phyloP scores from a whole-genome alignment of 2,329 filamentous ascomycete species.

The Parastagonospora avenae region DNA sequence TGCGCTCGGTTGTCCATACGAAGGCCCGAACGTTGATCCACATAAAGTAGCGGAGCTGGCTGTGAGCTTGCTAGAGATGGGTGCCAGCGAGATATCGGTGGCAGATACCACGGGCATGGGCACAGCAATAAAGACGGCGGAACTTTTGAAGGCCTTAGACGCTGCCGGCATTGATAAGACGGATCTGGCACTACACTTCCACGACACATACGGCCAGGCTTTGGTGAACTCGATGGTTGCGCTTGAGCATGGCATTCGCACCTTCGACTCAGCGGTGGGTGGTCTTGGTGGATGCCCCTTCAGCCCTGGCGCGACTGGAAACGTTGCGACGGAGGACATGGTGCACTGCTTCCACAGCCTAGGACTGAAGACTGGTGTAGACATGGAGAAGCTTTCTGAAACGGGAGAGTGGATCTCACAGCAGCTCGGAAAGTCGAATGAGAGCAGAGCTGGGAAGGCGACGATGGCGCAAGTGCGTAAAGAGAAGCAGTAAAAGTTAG shows the following conservation, averaged over 20 bases:
- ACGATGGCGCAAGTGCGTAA: conserved; percentile 39
- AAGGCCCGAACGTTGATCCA: conserved; percentile 65
- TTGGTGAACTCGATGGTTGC: conserved; percentile 81
- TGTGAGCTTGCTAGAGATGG: conserved; percentile 75
- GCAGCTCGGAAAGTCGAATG: conserved; percentile 43
- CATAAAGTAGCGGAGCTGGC: conserved; percentile 66
- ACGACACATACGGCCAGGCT: conserved; percentile 86
- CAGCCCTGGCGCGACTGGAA: conserved; percentile 83
- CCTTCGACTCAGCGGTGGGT: conserved; percentile 79
- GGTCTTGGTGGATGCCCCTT: conserved; percentile 86
- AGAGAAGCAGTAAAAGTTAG: neutral
- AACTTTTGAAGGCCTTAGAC: conserved; percentile 67
- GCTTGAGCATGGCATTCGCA: conserved; percentile 76
- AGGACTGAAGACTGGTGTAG: conserved; percentile 74
- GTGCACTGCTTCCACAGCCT: conserved; percentile 76
- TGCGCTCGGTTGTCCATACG: conserved; percentile 79
- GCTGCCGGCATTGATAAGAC: conserved; percentile 71
- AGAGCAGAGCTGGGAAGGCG: conserved; percentile 48
- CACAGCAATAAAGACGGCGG: conserved; percentile 71
- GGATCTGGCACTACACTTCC: conserved; percentile 82
- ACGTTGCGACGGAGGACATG: conserved; percentile 83
- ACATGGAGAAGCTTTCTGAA: conserved; percentile 43
- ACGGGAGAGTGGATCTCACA: conserved; percentile 48
- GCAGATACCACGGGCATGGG: conserved; percentile 93
- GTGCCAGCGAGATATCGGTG: conserved; percentile 87